Conservation (phyloP, 164 flowering plant species). For the Macadamia tetraphylla region DNA sequence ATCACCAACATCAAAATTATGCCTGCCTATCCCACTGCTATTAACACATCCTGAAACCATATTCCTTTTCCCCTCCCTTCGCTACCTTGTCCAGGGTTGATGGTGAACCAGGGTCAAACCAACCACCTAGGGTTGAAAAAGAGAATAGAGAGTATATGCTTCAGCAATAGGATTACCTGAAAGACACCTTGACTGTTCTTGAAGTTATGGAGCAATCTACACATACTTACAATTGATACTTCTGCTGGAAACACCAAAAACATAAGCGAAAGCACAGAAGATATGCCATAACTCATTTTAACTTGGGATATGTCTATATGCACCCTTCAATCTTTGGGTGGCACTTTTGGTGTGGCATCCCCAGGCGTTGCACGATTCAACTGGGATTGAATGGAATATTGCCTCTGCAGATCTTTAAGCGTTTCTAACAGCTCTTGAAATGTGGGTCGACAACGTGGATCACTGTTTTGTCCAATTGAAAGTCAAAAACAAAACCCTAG, state of each 20-base stretch:
- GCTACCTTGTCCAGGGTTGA: no score
- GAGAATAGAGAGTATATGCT: no score
- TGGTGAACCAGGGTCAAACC: no score
- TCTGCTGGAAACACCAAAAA: neutral
- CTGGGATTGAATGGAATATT: constrained; percentile 47
- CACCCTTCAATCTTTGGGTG: neutral
- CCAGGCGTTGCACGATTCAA: constrained; percentile 39
- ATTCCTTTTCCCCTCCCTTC: neutral
- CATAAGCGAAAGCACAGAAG: neutral
- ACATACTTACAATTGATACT: neutral
- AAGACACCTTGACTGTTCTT: neutral
- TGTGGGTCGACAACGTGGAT: constrained; percentile 59
- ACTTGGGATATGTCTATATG: neutral
- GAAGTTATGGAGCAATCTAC: neutral
- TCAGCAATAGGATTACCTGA: no score
- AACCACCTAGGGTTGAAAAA: no score
- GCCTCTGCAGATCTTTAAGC: constrained; percentile 66
- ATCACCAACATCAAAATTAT: neutral
- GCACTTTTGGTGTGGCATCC: constrained; percentile 30
- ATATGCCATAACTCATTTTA: neutral
- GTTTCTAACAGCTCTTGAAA: constrained; percentile 78
- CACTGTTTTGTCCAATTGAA: constrained; percentile 37
- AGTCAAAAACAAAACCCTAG: neutral
- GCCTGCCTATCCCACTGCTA: neutral
- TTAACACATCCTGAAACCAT: neutral